Base-by-base conservation (phyloP, 192 early-diverging fungal genomes). In the Diversispora eburnea region DNA sequence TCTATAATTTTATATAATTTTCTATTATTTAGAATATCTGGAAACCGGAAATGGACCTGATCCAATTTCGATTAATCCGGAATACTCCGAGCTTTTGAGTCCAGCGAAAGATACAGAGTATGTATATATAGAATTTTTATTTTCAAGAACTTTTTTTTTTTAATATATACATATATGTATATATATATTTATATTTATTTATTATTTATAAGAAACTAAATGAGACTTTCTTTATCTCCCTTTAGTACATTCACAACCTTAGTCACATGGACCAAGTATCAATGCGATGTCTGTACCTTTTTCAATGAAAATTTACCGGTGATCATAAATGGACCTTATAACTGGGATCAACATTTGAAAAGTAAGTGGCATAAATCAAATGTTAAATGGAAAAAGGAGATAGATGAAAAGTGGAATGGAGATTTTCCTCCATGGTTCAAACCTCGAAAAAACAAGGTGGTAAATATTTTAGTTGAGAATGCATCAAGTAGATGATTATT, bases 281-380 rank as follows among this genome's bases (percentile, higher is more conserved):
- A 78, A 41, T 96, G 94, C 68, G 77, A 76, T 19, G 78, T 93
- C 0, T 96, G 94, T 72, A 87, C 80, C 48, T 25, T 83, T 76
- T 58, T 71, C 52, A 58, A 73, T 41, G 67, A 55, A 39, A 69
- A 55, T n/a, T 66, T 41, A 47, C 79, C 48, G 10, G 75, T 76
- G n/a, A 79, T 78, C 66, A 84, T 95, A 22, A 89, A 93, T 70
- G 94, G 94, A n/a, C 79, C 84, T 33, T 79, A 78, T 13, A 90
- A 92, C 67, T 93, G 90, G 86, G 80, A 88, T 51, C 89, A 92
- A 67, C 94, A 96, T 67, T 58, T 90, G 8, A 77, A 75, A 19
- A 91, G 88, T 56, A 85, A 85, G 15, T 81, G 82, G 51, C 94
- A 96, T 77, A 80, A 81, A 69, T 84, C 83, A 55, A 84, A 81